Conservation (phyloP, 352 stramenopile species). For the Synura sp. region DNA sequence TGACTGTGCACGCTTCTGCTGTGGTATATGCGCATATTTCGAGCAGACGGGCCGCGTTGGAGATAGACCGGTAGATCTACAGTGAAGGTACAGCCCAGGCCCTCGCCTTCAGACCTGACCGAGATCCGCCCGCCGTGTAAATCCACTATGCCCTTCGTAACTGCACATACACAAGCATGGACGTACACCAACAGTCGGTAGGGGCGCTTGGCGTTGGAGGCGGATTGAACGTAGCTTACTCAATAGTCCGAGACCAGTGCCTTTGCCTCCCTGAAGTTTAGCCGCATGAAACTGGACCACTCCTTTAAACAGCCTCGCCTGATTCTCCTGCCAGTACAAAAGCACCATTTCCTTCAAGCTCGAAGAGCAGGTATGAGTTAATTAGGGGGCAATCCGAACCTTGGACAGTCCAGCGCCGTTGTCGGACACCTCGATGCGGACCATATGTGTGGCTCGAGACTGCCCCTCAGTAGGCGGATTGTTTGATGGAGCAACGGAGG, state of each 20-base stretch:
- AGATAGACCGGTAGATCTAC: conserved; percentile 38
- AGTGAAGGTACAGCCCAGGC: conserved; percentile 8
- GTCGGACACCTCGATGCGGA: neutral
- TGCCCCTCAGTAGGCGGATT: no score
- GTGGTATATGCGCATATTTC: no score
- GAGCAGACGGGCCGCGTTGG: no score
- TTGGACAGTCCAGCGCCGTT: neutral
- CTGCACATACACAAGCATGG: no score
- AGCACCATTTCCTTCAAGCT: no score
- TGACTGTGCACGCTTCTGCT: no score
- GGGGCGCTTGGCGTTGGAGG: no score
- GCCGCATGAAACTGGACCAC: neutral
- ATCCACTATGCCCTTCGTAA: conserved; percentile 9
- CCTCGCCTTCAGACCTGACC: neutral
- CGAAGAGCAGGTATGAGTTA: no score
- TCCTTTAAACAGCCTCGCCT: neutral
- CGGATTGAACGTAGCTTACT: no score
- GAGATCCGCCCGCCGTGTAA: conserved; percentile 28
- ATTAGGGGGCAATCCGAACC: neutral
- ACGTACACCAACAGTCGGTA: no score
- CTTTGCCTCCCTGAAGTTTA: neutral
- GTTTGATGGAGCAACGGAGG: no score
- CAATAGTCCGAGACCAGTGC: neutral
- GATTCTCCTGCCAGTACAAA: neutral
- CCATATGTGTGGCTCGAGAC: no score